Conservation (phyloP, 2,329 filamentous ascomycete species). For the Phaeosphaeriaceae sp. region DNA sequence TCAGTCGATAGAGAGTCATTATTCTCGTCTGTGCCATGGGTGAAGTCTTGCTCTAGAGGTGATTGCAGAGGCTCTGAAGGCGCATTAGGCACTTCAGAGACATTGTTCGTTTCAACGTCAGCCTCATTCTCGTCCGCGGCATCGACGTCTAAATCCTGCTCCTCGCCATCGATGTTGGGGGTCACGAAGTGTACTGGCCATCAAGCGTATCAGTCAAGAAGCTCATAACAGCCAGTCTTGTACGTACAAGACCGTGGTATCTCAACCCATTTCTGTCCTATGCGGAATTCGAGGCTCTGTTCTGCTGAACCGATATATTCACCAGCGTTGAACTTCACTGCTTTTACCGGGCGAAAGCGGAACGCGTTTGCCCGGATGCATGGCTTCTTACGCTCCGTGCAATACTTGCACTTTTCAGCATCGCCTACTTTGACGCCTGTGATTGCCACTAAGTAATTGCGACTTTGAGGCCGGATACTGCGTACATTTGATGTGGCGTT, state of each 20-base stretch:
- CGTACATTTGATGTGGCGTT: constrained; percentile 43
- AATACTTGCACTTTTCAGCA: constrained; percentile 39
- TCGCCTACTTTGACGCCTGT: constrained; percentile 38
- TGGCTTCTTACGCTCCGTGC: constrained; percentile 32
- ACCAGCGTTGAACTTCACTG: constrained; percentile 42
- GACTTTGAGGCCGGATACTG: background rate
- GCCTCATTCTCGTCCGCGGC: constrained; percentile 10
- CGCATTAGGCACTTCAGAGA: background rate
- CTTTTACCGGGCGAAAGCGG: constrained; percentile 38
- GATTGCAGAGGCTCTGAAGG: background rate
- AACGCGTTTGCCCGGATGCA: constrained; percentile 40
- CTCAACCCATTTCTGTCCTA: constrained; percentile 35
- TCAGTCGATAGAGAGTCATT: constrained; percentile 13
- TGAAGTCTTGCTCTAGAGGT: background rate
- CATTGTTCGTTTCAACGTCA: constrained; percentile 13
- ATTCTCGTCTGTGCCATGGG: constrained; percentile 1
- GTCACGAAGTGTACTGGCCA: constrained; percentile 36
- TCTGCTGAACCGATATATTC: constrained; percentile 40
- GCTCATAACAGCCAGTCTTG: background rate
- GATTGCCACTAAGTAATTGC: constrained; percentile 13
- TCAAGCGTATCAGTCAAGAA: background rate
- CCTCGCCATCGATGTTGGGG: constrained; percentile 35
- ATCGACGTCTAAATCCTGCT: constrained; percentile 17
- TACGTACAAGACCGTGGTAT: constrained; percentile 34
- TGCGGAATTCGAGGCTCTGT: constrained; percentile 34